Base-by-base conservation (phyloP, 148 eudicot genomes). In the Rhododendron williamsianum region DNA sequence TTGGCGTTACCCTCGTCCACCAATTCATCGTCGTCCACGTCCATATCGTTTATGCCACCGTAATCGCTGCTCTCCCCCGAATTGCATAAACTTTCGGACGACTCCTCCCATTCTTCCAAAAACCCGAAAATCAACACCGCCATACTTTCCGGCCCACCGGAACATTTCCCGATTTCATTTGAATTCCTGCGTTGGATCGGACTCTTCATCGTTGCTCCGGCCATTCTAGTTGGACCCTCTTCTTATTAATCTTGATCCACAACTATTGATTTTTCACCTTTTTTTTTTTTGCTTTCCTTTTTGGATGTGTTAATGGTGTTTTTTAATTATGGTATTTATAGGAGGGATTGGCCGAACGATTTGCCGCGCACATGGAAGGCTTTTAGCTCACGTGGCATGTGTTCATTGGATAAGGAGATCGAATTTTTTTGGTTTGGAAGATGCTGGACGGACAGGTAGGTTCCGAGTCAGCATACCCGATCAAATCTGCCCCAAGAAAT, bases 71-170 rank as follows among this genome's bases (percentile, higher is more conserved):
- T 74, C 51, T 49, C 82, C 10, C 51, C 81, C 19, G 67, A 60
- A 49, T 54, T 54, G 3, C 65, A 74, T 0, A 48, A 54, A 1
- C 51, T 60, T 15, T 58, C 82, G 25, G 86, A 76, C 1, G 51
- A 52, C 25, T 79, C 84, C 72, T 83, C 79, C 30, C 60, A 79
- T 43, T 84, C 86, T 8, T 89, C 89, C 23, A 89, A 83, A 52
- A 87, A 87, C 54, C 86, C 88, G n/a, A 89, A 89, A 45, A 89
- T 83, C 73, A 85, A 71, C 25, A 82, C 60, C 15, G 86, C 72
- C 60, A 83, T 54, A 49, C 84, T 86, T 36, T 56, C 58, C 16
- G 30, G 84, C n/a, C 48, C 54, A 30, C 54, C 78, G 45, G 87
- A 85, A 43, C 4, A 83, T 72, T 19, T 45, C 25, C 11, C 76